Conservation (phyloP, 2,329 filamentous ascomycete species). For the Teratosphaeria pseudoeucalypti region DNA sequence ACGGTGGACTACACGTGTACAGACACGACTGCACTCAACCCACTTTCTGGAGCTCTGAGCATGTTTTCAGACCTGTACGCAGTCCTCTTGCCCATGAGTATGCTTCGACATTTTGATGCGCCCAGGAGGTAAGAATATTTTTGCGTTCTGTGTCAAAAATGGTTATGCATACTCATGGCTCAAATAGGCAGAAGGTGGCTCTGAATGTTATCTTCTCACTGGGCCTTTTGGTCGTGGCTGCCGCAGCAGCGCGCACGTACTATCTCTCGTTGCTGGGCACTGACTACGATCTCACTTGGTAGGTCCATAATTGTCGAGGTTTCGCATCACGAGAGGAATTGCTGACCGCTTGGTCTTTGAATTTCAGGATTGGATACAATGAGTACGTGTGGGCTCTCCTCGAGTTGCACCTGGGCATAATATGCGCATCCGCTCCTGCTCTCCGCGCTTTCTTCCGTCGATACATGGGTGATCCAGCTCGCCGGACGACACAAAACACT, state of each 20-base stretch:
- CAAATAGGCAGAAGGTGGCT: constrained; percentile 27
- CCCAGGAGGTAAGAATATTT: constrained; percentile 7
- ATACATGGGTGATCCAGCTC: constrained; percentile 12
- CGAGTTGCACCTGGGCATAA: constrained; percentile 20
- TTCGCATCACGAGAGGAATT: not conserved
- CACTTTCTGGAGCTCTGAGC: constrained; percentile 7
- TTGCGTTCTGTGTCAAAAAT: not conserved
- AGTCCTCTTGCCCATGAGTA: constrained; percentile 20
- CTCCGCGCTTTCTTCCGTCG: constrained; percentile 20
- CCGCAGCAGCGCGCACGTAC: constrained; percentile 24
- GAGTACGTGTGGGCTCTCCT: constrained; percentile 19
- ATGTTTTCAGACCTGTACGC: constrained; percentile 11
- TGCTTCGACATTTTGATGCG: constrained; percentile 29
- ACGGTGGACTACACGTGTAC: constrained; percentile 15
- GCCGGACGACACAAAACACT: not conserved
- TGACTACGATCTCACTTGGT: constrained; percentile 1
- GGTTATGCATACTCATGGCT: not conserved
- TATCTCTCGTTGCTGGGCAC: constrained; percentile 14
- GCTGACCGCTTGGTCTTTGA: not conserved
- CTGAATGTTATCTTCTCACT: constrained; percentile 15
- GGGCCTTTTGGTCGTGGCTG: constrained; percentile 20
- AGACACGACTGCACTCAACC: constrained; percentile 22
- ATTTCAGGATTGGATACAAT: constrained; percentile 14
- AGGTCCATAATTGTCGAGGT: not conserved
- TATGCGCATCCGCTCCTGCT: constrained; percentile 19